These are phyloP conservation scores for Parietichytrium sp. DNA, from an alignment of 108 stramenopile species.

Conservation along the genomic window DNA sequence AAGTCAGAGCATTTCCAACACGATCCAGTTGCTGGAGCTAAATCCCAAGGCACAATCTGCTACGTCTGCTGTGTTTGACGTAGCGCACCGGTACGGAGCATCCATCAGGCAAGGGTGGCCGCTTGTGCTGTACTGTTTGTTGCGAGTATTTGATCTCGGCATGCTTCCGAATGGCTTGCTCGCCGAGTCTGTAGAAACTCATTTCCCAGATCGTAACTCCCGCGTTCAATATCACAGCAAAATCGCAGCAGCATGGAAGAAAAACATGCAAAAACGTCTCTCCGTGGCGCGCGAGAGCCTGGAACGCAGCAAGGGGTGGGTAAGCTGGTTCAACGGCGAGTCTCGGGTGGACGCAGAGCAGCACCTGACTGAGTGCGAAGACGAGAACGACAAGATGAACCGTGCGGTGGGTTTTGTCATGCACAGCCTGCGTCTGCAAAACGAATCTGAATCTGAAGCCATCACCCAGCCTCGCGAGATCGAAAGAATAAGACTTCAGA, in stretches of 20 bases:
- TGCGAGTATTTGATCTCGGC: conserved; percentile 16
- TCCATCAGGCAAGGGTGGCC: not conserved
- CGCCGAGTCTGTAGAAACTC: not conserved
- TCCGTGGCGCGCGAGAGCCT: not conserved
- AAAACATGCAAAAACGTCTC: not conserved
- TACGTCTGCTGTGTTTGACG: not conserved
- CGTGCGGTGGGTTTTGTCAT: not conserved
- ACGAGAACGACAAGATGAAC: not conserved
- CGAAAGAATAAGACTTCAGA: no score
- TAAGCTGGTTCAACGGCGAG: conserved; percentile 33
- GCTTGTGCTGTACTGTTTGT: conserved; percentile 1
- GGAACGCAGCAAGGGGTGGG: conserved; percentile 17
- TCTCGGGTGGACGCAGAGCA: conserved; percentile 25
- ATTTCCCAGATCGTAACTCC: not conserved
- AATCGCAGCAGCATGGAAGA: not conserved
- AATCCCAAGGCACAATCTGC: conserved; percentile 24
- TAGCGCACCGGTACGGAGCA: not conserved
- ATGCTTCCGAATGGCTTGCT: not conserved
- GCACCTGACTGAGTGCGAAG: not conserved
- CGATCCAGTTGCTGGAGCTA: not conserved
- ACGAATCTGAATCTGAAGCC: not conserved
- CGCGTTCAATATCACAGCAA: conserved; percentile 5
- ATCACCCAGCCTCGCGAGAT: no score
- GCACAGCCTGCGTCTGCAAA: not conserved
- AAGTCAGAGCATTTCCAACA: not conserved